Evolutionary conservation across 1,139 yeast species (phyloP).

Genomic region (Taphrina deformans): DNA sequence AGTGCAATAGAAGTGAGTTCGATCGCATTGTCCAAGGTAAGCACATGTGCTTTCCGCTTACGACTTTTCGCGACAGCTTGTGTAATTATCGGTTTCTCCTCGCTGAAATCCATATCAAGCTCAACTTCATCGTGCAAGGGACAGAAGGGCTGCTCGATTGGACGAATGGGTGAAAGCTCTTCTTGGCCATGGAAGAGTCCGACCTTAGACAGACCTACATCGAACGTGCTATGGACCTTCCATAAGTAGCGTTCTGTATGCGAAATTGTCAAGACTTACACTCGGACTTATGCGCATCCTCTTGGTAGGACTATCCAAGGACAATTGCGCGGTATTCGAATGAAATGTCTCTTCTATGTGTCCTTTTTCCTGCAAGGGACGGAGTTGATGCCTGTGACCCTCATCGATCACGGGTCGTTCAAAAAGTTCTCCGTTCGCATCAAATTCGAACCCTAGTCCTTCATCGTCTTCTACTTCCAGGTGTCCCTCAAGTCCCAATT

Average conservation of each 20-base stretch:
- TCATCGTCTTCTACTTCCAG: constrained; percentile 29
- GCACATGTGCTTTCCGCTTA: constrained; percentile 1
- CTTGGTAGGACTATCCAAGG: not conserved
- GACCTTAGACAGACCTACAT: not conserved
- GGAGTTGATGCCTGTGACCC: not conserved
- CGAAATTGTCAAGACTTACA: not conserved
- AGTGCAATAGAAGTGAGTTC: constrained; percentile 4
- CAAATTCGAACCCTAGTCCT: constrained; percentile 33
- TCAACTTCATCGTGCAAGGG: not conserved
- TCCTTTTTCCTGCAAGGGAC: not conserved
- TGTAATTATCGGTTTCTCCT: not conserved
- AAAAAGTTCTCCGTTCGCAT: constrained; percentile 25
- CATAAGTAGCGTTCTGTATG: not conserved
- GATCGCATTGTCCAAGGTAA: not conserved
- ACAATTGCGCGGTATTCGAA: not conserved
- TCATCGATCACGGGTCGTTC: not conserved
- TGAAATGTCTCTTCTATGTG: not conserved
- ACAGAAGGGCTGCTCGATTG: not conserved
- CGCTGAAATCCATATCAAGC: constrained; percentile 5
- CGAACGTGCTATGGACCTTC: not conserved
- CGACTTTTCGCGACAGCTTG: not conserved
- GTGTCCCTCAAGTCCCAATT: constrained; percentile 7
- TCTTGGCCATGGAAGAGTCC: constrained; percentile 4
- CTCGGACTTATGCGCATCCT: not conserved
- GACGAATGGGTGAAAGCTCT: not conserved